Base-by-base conservation (phyloP, 768 basidiomycete genomes). In the Kwoniella mangroviensis region DNA sequence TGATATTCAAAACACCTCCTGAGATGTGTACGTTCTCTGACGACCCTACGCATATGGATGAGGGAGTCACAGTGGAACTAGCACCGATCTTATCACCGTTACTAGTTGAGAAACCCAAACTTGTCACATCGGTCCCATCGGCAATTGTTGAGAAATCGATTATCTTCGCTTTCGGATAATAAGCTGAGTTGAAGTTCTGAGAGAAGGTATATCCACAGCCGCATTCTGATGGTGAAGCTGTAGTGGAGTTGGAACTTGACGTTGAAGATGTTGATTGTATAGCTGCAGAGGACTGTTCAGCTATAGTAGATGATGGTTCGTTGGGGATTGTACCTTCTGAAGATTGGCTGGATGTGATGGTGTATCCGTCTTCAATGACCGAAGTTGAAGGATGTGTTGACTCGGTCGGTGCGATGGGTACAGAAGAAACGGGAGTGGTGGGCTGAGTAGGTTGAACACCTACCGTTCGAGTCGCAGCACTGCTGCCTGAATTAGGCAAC, bases 1-100 rank as follows among this genome's bases (percentile, higher is more conserved):
- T 64, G 13, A 64, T 21, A 22, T 64, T 49, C 19, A 64, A 42
- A 12, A 64, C 11, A 0, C 63, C 63, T 26, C 52, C 63, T 6
- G 12, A 0, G 51, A 64, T 51, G n/a, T 54, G 54, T 6, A 64
- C 63, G 21, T 64, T 64, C 34, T 52, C 52, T 4, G 51, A 22
- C 0, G 63, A 11, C 6, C 52, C 63, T 3, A 54, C 40, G 34
- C 51, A 52, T 2, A 22, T 26, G 1, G 4, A 3, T 1, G 28
- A 40, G 3, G 1, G 26, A 24, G 54, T 26, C 1, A 28, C n/a
- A 0, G 2, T 41, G 4, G 63, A 64, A 0, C 28, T 21, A 19
- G 63, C 19, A 40, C 63, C 63, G 2, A 51, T 52, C 1, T 10
- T 7, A 2, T 63, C 61, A 13, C 63, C 51, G 1, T 64, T n/a